Evolutionary conservation across 2,329 filamentous ascomycete species (phyloP).

Genomic region (Penicillium sp.): DNA sequence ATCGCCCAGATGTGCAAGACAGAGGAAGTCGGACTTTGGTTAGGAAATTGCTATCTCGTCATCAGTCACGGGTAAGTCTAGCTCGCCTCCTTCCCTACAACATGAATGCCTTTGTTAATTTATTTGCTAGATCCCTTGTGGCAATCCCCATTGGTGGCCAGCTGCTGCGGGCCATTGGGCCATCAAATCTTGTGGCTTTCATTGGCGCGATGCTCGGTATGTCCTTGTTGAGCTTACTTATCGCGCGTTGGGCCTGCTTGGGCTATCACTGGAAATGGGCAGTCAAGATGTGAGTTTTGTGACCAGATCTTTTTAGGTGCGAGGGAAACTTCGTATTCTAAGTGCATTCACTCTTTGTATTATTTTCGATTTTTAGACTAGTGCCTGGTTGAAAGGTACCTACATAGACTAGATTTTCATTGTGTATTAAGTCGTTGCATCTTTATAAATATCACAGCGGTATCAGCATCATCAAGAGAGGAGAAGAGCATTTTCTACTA

Average conservation of each 20-base stretch:
- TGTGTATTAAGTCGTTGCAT: no score
- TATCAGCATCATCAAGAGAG: no score
- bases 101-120: background rate
- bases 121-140: background rate
- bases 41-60: conserved; percentile 6
- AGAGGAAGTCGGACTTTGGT: conserved; percentile 9
- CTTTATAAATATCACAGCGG: no score
- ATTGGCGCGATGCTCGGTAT: conserved; percentile 1
- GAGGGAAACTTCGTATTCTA: background rate
- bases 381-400: background rate
- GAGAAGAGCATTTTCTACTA: no score
- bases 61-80: conserved; percentile 6
- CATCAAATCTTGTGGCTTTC: conserved; percentile 4
- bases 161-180: conserved; percentile 3
- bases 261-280: conserved; percentile 5
- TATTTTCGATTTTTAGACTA: background rate
- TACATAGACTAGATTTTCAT: no score
- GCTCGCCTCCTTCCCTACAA: background rate
- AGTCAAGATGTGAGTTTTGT: background rate
- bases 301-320: no score
- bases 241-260: conserved; percentile 5
- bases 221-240: background rate
- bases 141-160: conserved; percentile 7
- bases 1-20: conserved; percentile 12
- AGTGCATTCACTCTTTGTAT: background rate